phyloP scores from a whole-genome alignment of 768 basidiomycete species.

The Xerocomus brunneocitrinus region DNA sequence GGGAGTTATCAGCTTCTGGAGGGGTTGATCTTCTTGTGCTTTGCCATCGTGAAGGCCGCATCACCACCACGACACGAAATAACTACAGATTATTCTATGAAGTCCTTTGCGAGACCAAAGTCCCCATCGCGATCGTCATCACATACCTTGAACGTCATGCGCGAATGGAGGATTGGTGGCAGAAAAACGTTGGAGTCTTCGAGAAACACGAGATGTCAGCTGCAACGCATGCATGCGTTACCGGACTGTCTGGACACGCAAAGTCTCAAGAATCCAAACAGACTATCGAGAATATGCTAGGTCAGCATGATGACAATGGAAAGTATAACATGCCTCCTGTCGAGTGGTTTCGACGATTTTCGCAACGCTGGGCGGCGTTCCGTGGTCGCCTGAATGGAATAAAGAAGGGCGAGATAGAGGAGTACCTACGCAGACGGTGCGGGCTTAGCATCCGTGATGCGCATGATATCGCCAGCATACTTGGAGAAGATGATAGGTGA shows the following conservation, averaged over 20 bases:
- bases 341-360: neutral
- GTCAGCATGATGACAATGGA: neutral
- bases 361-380: neutral
- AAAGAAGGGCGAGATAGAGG: neutral
- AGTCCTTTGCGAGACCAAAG: neutral
- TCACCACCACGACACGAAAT: neutral
- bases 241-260: neutral
- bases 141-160: neutral
- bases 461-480: neutral
- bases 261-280: neutral
- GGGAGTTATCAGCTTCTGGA: neutral
- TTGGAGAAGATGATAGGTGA: neutral
- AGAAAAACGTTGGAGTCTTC: neutral
- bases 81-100: slow-evolving; percentile 5
- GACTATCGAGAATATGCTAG: neutral
- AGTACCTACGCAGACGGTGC: neutral
- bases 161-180: slow-evolving; percentile 5
- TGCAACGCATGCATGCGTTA: slow-evolving; percentile 3
- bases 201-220: neutral
- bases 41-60: neutral
- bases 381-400: neutral
- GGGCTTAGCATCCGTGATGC: neutral
- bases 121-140: slow-evolving; percentile 2
- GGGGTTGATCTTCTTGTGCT: slow-evolving; percentile 5
- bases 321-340: slow-evolving; percentile 3